Conservation (phyloP, 2,329 filamentous ascomycete genomes). For the Coleophoma crateriformis region DNA sequence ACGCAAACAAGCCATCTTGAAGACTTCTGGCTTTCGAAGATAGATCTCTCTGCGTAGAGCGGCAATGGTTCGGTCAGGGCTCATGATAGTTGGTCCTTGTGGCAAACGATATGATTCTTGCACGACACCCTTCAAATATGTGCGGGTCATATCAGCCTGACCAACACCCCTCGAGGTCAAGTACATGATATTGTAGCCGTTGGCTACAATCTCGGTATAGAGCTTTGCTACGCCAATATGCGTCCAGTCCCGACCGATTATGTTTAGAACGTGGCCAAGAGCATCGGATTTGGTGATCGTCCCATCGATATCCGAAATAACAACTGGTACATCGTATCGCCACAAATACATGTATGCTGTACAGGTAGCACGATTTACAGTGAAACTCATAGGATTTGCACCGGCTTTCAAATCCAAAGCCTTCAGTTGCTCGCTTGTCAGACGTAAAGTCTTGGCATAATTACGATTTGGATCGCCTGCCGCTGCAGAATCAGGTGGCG, state of each 20-base stretch:
- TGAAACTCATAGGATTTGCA: slow-evolving; percentile 93
- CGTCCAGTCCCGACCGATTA: slow-evolving; percentile 97
- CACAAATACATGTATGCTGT: slow-evolving; percentile 90
- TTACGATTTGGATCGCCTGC: slow-evolving; percentile 70
- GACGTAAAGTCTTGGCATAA: slow-evolving; percentile 91
- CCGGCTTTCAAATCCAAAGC: slow-evolving; percentile 75
- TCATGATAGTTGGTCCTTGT: slow-evolving; percentile 88
- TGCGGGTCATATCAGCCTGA: slow-evolving; percentile 82
- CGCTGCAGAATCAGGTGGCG: slow-evolving; percentile 61
- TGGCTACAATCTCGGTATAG: slow-evolving; percentile 90
- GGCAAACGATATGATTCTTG: slow-evolving; percentile 86
- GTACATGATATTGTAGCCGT: slow-evolving; percentile 99
- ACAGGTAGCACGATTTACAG: slow-evolving; percentile 90
- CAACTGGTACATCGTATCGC: slow-evolving; percentile 85
- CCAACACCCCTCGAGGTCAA: slow-evolving; percentile 91
- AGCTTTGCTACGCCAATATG: slow-evolving; percentile 94
- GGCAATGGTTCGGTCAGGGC: slow-evolving; percentile 90
- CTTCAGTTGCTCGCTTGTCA: slow-evolving; percentile 95
- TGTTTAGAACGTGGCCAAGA: slow-evolving; percentile 88
- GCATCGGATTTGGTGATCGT: slow-evolving; percentile 98
- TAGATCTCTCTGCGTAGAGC: slow-evolving; percentile 90
- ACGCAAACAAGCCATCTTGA: slow-evolving; percentile 97
- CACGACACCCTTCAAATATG: slow-evolving; percentile 82
- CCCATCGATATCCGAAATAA: slow-evolving; percentile 97
- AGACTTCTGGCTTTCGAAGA: slow-evolving; percentile 92